Conservation (phyloP, 2,329 filamentous ascomycete species). For the Cryphonectria parasitica region DNA sequence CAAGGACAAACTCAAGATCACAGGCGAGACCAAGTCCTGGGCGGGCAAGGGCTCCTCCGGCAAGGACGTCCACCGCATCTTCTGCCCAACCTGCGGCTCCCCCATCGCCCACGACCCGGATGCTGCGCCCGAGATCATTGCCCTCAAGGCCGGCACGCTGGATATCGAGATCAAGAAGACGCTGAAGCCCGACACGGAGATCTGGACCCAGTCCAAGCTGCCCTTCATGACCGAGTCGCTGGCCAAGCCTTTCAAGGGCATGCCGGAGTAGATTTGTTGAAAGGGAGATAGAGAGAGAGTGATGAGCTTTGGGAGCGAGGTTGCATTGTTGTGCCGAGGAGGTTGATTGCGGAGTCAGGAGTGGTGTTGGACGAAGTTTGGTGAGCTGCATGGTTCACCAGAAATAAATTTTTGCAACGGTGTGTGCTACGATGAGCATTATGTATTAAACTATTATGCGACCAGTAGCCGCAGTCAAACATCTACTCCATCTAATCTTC, state of each 20-base stretch:
- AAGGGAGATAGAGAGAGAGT: too few species aligned
- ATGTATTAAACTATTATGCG: neutral
- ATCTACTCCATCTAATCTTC: neutral
- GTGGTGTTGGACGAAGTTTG: neutral
- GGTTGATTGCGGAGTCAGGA: constrained; percentile 4
- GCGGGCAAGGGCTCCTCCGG: constrained; percentile 63
- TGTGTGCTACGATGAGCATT: constrained; percentile 16
- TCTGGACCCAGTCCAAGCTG: constrained; percentile 71
- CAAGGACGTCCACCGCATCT: constrained; percentile 67
- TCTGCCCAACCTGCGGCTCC: constrained; percentile 71
- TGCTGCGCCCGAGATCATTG: constrained; percentile 71
- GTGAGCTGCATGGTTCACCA: neutral
- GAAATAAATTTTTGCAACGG: neutral
- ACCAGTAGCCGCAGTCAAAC: neutral
- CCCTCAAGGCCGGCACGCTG: constrained; percentile 69
- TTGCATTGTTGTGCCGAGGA: neutral
- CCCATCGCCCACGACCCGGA: constrained; percentile 73
- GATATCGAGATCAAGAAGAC: constrained; percentile 68
- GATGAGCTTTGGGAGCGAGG: neutral
- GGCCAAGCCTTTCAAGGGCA: constrained; percentile 64
- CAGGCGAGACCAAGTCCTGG: constrained; percentile 68
- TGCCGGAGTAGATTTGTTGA: constrained; percentile 55
- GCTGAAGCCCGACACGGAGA: constrained; percentile 70
- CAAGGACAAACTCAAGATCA: constrained; percentile 67
- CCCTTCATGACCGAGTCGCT: constrained; percentile 71